Evolutionary conservation across 2,329 filamentous ascomycete genomes (phyloP), one percentile per base, ranked within the genome.

Genomic region (Botryotinia narcissicola): DNA sequence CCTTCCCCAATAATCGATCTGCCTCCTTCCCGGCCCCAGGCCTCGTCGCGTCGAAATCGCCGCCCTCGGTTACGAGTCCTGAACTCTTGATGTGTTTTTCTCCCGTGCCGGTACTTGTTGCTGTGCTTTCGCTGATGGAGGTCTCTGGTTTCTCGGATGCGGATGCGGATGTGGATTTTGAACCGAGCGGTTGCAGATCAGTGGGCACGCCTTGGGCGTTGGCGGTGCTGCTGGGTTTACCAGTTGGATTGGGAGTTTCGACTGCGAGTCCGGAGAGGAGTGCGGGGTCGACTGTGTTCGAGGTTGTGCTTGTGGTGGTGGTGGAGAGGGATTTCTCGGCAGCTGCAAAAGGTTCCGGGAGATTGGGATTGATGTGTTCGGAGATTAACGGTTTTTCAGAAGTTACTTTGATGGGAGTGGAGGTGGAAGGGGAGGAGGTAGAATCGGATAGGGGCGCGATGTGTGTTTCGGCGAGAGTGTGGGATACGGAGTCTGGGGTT

Each of bases 11-110:
- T 6, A 72, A 48, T 91, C 91, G 86, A 76, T 91, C 89, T 75
- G 91, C 91, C 81, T 93, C 91, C 51, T 82, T 83, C 4, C 89
- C 90, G 18, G 91, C 91, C 18, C 91, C 91, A 0, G 90, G 87
- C 74, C 87, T 87, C 12, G 86, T 83, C 6, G 88, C 89, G 77
- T 92, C 91, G 79, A 92, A 92, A 77, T 92, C 85, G 9, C 91
- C 90, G 0, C 91, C 90, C 57, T 93, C 90, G 25, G 89, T 88
- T 48, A 84, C 82, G 42, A 92, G 80, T 0, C 90, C 91, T 0
- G 84, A 86, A 35, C 85, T 86, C 81, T 86, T 88, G 75, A 91
- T 84, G 74, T 87, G 87, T 77, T 29, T 54, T 18, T 54, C 51
- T 42, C 40, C 37, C 37, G 37, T 40, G 1, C 37, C 40, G 40